These are phyloP conservation scores for Trypanosomatidae sp. DNA, from an alignment of 208 protist species.

Conservation along the genomic window DNA sequence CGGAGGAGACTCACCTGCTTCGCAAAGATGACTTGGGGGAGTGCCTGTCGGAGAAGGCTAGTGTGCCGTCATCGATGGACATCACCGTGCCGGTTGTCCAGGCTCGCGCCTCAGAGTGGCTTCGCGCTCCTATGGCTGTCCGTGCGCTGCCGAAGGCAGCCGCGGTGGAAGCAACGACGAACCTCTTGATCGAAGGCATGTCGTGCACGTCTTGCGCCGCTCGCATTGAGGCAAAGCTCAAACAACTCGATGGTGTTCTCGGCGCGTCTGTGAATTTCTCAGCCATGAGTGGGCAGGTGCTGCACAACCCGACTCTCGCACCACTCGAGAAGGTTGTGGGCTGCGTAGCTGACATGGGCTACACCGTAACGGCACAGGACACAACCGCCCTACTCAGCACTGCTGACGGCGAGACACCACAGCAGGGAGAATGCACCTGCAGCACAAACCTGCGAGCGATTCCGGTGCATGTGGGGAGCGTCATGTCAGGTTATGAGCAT, in stretches of 20 bases:
- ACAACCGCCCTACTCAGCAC: slow-evolving; percentile 15
- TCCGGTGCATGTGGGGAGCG: slow-evolving; percentile 12
- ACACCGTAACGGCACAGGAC: slow-evolving; percentile 29
- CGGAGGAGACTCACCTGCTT: slow-evolving; percentile 26
- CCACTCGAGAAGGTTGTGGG: slow-evolving; percentile 26
- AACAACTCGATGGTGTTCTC: slow-evolving; percentile 40
- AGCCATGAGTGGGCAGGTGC: slow-evolving; percentile 46
- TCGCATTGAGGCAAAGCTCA: slow-evolving; percentile 73
- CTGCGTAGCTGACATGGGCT: slow-evolving; percentile 33
- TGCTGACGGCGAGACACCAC: slow-evolving; percentile 12
- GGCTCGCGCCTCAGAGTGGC: not conserved
- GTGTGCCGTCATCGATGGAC: not conserved
- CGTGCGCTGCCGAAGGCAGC: not conserved
- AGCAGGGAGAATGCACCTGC: slow-evolving; percentile 23
- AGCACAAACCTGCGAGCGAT: slow-evolving; percentile 25
- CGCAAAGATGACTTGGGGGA: not conserved
- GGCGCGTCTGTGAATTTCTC: slow-evolving; percentile 78
- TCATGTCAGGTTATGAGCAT: slow-evolving; percentile 25
- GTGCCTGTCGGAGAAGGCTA: not conserved
- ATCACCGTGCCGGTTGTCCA: not conserved
- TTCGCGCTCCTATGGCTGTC: not conserved
- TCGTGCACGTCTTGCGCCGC: slow-evolving; percentile 92
- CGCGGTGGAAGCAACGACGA: slow-evolving; percentile 9
- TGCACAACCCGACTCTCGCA: slow-evolving; percentile 33
- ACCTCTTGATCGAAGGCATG: slow-evolving; percentile 86